Percentiles rank a stretch among this genome's conserved stretches.
These are phyloP conservation scores for Aureobasidium sp. DNA, from an alignment of 2,329 filamentous ascomycete genomes.

Conservation along the genomic window DNA sequence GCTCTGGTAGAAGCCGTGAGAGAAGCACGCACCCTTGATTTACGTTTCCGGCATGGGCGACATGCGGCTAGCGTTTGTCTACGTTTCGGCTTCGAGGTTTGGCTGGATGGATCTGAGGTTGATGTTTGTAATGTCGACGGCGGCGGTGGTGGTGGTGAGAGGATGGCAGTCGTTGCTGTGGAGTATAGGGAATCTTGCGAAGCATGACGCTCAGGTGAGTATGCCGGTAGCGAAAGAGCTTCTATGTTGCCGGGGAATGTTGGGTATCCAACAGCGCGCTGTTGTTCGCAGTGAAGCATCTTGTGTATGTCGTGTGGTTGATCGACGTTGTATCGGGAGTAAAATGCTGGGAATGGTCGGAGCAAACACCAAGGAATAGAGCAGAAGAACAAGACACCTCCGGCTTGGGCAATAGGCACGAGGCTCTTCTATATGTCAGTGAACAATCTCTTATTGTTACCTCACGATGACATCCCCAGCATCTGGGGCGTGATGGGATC, in stretches of 20 bases:
- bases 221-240: not conserved
- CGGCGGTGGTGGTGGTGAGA: not conserved
- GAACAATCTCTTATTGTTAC: too few species aligned
- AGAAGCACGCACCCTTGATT: not conserved
- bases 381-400: too few species aligned
- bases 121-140: not conserved
- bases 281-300: not conserved
- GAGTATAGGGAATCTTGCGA: not conserved
- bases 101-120: not conserved
- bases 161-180: too few species aligned
- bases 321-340: too few species aligned
- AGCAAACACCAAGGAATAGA: too few species aligned
- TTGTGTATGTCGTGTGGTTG: not conserved
- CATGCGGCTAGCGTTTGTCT: constrained; percentile 8
- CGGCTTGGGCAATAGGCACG: too few species aligned
- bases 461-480: too few species aligned
- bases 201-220: not conserved
- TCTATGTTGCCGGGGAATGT: not conserved
- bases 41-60: constrained; percentile 2
- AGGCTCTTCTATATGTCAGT: too few species aligned
- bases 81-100: not conserved
- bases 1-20: not conserved
- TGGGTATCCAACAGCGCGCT: not conserved
- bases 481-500: too few species aligned
- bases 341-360: too few species aligned